Evolutionary conservation across 169 alveolate species (phyloP).

Genomic region (Amoebophrya sp.): DNA sequence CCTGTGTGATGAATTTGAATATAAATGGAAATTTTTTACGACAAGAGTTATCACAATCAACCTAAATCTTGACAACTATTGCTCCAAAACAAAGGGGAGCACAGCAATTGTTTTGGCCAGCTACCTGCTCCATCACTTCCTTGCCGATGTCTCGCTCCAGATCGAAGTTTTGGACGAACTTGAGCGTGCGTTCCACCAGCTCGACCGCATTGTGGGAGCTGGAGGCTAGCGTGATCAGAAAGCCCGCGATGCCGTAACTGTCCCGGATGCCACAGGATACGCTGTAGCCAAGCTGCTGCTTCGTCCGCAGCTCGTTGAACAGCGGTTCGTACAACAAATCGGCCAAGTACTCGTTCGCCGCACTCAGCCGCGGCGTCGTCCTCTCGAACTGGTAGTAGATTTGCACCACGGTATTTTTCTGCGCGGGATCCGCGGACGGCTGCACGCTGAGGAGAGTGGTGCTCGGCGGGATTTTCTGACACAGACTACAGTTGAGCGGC

Average conservation of each 20-base stretch:
- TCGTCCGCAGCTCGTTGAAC: slow-evolving; percentile 24
- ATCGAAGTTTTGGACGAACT: not conserved
- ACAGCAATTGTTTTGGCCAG: not conserved
- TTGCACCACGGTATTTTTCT: not conserved
- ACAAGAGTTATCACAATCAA: not conserved
- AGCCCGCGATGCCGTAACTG: not conserved
- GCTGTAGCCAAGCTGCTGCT: slow-evolving; percentile 28
- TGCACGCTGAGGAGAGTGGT: not conserved
- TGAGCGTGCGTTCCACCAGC: not conserved
- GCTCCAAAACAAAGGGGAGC: not conserved
- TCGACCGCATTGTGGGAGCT: not conserved
- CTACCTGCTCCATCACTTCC: not conserved
- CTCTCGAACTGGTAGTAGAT: not conserved
- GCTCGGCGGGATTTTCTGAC: not conserved
- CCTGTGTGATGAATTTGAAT: not conserved
- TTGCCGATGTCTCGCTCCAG: not conserved
- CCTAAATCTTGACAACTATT: not conserved
- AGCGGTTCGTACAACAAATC: slow-evolving; percentile 24
- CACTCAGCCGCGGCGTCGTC: not conserved
- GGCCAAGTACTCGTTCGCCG: not conserved
- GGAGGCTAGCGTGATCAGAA: not conserved
- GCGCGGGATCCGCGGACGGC: not conserved
- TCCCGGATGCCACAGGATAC: slow-evolving; percentile 19
- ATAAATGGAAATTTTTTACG: not conserved
- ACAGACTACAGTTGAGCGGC: not conserved